phyloP scores from a whole-genome alignment of 371 early-diverging fungal species.

The Chytridium lagenaria region DNA sequence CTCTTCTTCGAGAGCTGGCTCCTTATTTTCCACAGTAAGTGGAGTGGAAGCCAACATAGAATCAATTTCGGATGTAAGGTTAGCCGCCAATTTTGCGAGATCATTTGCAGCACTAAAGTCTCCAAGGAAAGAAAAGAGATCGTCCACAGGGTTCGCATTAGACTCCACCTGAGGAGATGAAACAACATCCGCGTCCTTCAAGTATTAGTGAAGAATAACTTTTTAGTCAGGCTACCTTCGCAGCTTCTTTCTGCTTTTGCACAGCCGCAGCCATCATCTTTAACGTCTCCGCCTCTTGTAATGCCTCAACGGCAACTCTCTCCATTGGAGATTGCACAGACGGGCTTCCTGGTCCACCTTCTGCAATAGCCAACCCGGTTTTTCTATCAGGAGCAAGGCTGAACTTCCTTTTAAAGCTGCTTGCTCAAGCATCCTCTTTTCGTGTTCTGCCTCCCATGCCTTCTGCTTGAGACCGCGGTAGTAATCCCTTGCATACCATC shows the following conservation, averaged over 20 bases:
- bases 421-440: constrained; percentile 27
- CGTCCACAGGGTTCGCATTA: constrained; percentile 35
- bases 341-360: neutral
- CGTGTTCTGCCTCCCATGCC: constrained; percentile 30
- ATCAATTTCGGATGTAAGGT: constrained; percentile 52
- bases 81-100: constrained; percentile 45
- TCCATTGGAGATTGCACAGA: constrained; percentile 17
- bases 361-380: neutral
- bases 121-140: constrained; percentile 53
- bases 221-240: neutral
- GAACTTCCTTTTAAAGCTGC: neutral
- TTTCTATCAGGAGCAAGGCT: constrained; percentile 14
- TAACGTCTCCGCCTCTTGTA: constrained; percentile 23
- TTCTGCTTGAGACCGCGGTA: constrained; percentile 34
- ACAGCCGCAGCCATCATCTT: constrained; percentile 26
- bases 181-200: neutral
- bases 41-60: constrained; percentile 27
- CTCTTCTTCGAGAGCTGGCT: constrained; percentile 20
- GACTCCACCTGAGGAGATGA: neutral
- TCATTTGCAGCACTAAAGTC: constrained; percentile 47
- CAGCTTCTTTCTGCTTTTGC: constrained; percentile 33
- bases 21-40: neutral
- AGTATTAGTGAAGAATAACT: neutral
- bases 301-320: neutral
- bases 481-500: constrained; percentile 55